Base-by-base conservation (phyloP, 345 rosid species). In the Erodium maritimum region DNA sequence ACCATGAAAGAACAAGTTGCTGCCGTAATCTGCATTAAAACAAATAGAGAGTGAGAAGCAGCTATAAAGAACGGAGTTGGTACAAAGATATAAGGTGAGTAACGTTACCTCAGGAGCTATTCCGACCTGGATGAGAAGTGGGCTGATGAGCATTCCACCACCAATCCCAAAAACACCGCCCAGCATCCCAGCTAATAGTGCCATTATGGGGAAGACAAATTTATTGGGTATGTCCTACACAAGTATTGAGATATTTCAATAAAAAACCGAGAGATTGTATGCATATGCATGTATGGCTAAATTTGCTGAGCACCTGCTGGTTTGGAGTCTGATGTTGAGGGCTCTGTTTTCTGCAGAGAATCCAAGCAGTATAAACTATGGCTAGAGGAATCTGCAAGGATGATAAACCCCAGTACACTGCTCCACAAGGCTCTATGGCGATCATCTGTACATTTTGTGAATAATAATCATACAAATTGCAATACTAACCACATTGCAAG, bases 141-240 rank as follows among this genome's bases (percentile, higher is more conserved):
- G 96, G 64, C 91, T 88, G 58, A 83, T 83, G 22, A 88, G 86
- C 96, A 88, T 86, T 42, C 91, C 96, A 4, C 98, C 95, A 50
- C 98, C 98, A 58, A 91, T 83, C 42, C 96, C 98, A 2, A 88
- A 91, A 64, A 84, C 73, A 62, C 98, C 94, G 17, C 94, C 98
- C 58, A 91, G 46, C 5, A 80, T 60, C 52, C 98, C 98, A 1
- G 98, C 95, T 61, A 81, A 22, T 5, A 88, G 67, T 13, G 95
- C 88, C 90, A 86, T 88, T 24, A 69, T 6, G 2, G 95, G 96
- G 68, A 88, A 83, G 19, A 71, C 65, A 57, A 74, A 54, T 67
- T 65, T 71, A 76, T 71, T 77, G 10, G 79, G 56, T 23, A 67
- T 55, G 2, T 66, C 86, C 88, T 90, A 55, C 42, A 23, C 11